Percentiles rank a stretch among this genome's conserved stretches.
Conservation (phyloP, 495 filamentous ascomycete species). For the Penicillium verhagenii region DNA sequence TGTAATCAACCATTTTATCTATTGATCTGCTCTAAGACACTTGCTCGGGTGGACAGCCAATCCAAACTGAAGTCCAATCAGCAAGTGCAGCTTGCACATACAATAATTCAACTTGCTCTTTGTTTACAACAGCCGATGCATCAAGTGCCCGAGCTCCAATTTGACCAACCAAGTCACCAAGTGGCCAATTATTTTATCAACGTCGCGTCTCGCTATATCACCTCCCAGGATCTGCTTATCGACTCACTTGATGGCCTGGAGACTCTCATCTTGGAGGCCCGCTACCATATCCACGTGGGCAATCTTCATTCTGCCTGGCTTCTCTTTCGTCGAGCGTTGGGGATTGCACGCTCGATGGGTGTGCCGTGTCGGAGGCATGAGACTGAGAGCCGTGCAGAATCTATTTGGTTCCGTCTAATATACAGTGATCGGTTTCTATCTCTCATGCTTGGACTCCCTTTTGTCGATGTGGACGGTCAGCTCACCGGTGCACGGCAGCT, state of each 20-base stretch:
- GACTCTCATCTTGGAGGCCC: constrained; percentile 41
- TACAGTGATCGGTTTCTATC: constrained; percentile 45
- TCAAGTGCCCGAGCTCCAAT: constrained; percentile 22
- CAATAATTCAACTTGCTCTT: constrained; percentile 46
- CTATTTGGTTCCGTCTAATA: constrained; percentile 44
- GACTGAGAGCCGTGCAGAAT: constrained; percentile 14
- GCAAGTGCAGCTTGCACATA: constrained; percentile 43
- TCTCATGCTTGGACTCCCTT: constrained; percentile 47
- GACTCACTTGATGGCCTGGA: constrained; percentile 51
- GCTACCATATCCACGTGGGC: constrained; percentile 44
- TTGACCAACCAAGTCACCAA: constrained; percentile 27
- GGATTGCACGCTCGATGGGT: constrained; percentile 41
- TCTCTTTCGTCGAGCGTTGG: constrained; percentile 37
- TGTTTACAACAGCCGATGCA: constrained; percentile 48
- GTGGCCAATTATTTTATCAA: constrained; percentile 36
- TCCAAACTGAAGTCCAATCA: constrained; percentile 36
- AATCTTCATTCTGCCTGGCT: constrained; percentile 45
- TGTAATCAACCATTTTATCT: too few species aligned
- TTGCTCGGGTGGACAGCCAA: background rate
- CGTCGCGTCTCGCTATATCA: constrained; percentile 38
- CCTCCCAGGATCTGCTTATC: constrained; percentile 50
- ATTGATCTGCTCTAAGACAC: constrained; percentile 3
- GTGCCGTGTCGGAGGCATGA: constrained; percentile 11
- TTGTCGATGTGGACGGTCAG: constrained; percentile 28
- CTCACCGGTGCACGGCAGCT: constrained; percentile 28